A percentile compares a stretch with the other conserved stretches of the same genome.
These are phyloP conservation scores for Caryopteris hybrid DNA, from an alignment of 305 asterid genomes.

Conservation along the genomic window DNA sequence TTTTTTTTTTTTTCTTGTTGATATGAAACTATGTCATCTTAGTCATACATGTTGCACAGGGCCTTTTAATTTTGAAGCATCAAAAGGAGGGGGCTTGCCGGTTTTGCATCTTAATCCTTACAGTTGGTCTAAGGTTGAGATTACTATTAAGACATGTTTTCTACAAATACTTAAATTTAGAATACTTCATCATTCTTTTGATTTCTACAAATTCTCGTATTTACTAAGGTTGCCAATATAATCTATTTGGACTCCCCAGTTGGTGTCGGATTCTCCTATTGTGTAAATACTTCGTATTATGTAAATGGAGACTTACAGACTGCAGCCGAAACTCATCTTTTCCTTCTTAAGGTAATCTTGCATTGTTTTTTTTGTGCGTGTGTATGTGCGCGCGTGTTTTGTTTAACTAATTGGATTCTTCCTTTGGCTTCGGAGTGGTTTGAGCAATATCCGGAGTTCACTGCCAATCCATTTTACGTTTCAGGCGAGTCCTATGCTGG, in stretches of 20 bases:
- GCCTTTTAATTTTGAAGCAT: constrained; percentile 59
- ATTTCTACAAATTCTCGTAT: background rate
- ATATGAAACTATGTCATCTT: no score
- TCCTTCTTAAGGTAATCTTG: constrained; percentile 51
- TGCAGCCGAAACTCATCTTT: constrained; percentile 51
- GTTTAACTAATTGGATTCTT: background rate
- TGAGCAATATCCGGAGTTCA: constrained; percentile 41
- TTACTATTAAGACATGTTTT: background rate
- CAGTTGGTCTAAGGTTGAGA: constrained; percentile 58
- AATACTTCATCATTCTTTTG: background rate
- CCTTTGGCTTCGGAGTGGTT: constrained; percentile 62
- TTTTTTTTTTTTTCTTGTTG: no score
- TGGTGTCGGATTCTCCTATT: constrained; percentile 59
- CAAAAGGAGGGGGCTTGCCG: constrained; percentile 41
- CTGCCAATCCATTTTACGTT: constrained; percentile 38
- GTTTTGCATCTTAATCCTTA: constrained; percentile 50
- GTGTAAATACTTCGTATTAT: constrained; percentile 11
- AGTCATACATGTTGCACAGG: constrained; percentile 32
- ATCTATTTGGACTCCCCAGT: constrained; percentile 58
- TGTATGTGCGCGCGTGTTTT: background rate
- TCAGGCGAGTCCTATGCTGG: constrained; percentile 63
- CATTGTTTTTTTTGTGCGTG: background rate
- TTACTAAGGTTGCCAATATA: constrained; percentile 41
- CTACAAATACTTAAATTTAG: background rate
- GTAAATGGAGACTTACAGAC: constrained; percentile 45